A percentile compares a stretch with the other conserved stretches of the same genome.
phyloP scores from a whole-genome alignment of 352 stramenopile species.

The Globisporangium lucens region DNA sequence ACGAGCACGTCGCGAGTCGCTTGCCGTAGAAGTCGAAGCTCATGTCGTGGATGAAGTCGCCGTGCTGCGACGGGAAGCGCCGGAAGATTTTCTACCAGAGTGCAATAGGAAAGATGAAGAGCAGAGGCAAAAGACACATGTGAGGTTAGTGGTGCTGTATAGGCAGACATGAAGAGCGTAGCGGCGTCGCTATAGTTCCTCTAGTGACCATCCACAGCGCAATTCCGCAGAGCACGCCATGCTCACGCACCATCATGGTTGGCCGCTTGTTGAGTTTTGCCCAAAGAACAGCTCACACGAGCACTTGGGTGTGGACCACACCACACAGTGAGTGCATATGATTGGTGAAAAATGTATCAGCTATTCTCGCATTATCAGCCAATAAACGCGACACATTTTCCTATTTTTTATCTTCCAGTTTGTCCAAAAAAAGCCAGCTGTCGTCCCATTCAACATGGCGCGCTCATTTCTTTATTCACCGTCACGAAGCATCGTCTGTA shows the following conservation, averaged over 20 bases:
- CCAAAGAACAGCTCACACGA: neutral
- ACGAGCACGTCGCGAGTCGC: constrained; percentile 88
- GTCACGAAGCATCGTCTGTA: neutral
- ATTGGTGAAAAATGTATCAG: neutral
- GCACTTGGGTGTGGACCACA: neutral
- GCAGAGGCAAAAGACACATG: too few relatives aligned
- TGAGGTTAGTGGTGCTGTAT: neutral
- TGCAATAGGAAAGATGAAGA: neutral
- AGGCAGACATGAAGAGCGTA: neutral
- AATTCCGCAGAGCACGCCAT: neutral
- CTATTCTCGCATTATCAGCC: neutral
- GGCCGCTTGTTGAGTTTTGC: neutral
- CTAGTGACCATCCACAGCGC: neutral
- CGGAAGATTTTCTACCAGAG: constrained; percentile 67
- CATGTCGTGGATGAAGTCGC: constrained; percentile 91
- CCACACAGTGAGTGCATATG: neutral
- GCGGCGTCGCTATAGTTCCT: neutral
- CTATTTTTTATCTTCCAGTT: too few relatives aligned
- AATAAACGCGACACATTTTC: neutral
- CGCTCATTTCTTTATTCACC: neutral
- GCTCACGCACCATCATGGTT: constrained; percentile 1
- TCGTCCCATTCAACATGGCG: neutral
- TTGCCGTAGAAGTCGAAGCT: constrained; percentile 93
- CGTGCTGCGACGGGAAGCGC: constrained; percentile 84
- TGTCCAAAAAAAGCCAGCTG: too few relatives aligned